Evolutionary conservation across 148 eudicot genomes (phyloP), one percentile per base, ranked within the genome.

Genomic region (Tetragonia tetragonoides): DNA sequence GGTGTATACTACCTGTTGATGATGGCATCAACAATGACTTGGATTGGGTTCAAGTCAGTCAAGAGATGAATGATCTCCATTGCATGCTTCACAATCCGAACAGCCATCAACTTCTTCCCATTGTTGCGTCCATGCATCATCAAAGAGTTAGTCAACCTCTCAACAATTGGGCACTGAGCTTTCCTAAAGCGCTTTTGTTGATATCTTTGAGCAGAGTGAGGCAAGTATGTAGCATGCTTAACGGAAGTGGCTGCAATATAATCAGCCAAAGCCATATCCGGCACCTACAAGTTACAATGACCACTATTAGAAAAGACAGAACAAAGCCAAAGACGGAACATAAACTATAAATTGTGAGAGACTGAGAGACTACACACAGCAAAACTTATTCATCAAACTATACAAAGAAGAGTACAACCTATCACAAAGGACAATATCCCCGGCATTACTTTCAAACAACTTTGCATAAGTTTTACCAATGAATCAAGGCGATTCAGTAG

Each of bases 71-170:
- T 82, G 38, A 82, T 82, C 15, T 82, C 85, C 85, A 82, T 82
- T 44, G 85, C 79, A 46, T 82, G 85, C 79, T 82, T 82, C 1
- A 82, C 53, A 63, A 82, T 82, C 7, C 85, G 74, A 63, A 78
- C 81, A 74, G 85, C 85, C 85, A 82, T 78, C 41, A 82, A 21
- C 81, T 82, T 82, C 18, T 82, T 82, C 1, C 85, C 85, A 20
- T 82, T 82, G 79, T 82, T 82, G 34, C 81, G 81, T 0, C 85
- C 85, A 47, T 82, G 85, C 85, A 82, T 82, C 85, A 82, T 82
- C 16, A 82, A 53, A 21, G 85, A 74, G 75, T 82, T 82, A 49
- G 85, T 82, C 56, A 82, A n/a, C 38, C 85, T 69, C 79, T 82
- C 85, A 42, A 82, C 76, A 53, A 82, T 82, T 21, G 85, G 85